phyloP scores from a whole-genome alignment of 2,329 filamentous ascomycete species.

The Aspergillus uvarum region DNA sequence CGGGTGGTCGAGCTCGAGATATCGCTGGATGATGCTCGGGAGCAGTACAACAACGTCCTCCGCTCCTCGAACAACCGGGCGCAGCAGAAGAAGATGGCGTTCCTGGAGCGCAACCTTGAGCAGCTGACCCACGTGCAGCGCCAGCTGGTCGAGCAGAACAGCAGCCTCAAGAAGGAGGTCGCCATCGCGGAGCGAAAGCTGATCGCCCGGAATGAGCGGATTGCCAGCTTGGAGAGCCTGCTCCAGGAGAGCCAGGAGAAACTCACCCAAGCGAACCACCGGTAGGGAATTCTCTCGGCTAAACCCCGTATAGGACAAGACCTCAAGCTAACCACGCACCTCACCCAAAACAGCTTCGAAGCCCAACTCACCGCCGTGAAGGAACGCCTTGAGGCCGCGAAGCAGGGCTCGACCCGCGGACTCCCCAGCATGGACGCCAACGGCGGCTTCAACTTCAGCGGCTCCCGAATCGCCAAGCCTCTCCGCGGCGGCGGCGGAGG shows the following conservation, averaged over 20 bases:
- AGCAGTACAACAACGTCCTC: constrained; percentile 98
- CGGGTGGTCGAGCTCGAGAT: constrained; percentile 98
- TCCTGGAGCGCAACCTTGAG: constrained; percentile 95
- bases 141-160: constrained; percentile 97
- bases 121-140: constrained; percentile 96
- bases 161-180: constrained; percentile 96
- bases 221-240: constrained; percentile 86
- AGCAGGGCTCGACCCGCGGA: constrained; percentile 83
- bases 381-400: constrained; percentile 93
- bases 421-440: constrained; percentile 65
- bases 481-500: constrained; percentile 53
- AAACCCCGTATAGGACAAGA: neutral
- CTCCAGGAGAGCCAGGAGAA: constrained; percentile 98
- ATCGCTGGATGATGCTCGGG: constrained; percentile 90
- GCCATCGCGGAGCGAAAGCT: constrained; percentile 97
- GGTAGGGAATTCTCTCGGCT: constrained; percentile 60
- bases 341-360: constrained; percentile 70
- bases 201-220: constrained; percentile 93
- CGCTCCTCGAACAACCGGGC: constrained; percentile 96
- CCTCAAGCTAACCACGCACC: constrained; percentile 12
- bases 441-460: constrained; percentile 70
- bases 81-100: constrained; percentile 99
- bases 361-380: constrained; percentile 95
- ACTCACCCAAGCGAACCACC: constrained; percentile 92
- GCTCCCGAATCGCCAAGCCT: constrained; percentile 63